A percentile compares a stretch with the other conserved stretches of the same genome.
Conservation (phyloP, 2,329 filamentous ascomycete genomes). For the Pseudofabraea citricarpa region DNA sequence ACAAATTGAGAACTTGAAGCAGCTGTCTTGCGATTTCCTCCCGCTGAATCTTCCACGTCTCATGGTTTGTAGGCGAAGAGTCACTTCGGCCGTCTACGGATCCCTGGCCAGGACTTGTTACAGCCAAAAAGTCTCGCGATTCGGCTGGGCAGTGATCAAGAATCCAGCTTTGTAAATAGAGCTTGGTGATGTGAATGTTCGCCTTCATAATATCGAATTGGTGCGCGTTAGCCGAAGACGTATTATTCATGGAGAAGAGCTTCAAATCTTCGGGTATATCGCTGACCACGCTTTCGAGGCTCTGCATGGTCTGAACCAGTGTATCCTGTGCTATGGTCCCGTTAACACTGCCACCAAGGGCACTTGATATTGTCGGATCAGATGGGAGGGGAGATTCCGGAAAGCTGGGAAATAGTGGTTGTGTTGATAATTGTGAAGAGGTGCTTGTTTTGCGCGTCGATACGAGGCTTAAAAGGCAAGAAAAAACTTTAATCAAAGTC, state of each 20-base stretch:
- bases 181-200: conserved; percentile 21
- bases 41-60: neutral
- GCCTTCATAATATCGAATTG: conserved; percentile 21
- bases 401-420: neutral
- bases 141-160: conserved; percentile 12
- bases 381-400: neutral
- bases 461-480: conserved; percentile 10
- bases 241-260: neutral
- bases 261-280: neutral
- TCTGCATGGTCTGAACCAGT: neutral
- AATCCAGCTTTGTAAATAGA: conserved; percentile 20
- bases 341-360: neutral
- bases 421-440: neutral
- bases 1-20: conserved; percentile 11
- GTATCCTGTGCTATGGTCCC: neutral
- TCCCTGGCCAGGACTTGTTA: neutral
- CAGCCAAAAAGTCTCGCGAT: too few species aligned
- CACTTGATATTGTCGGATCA: neutral
- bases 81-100: conserved; percentile 2
- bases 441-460: neutral
- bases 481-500: conserved; percentile 16
- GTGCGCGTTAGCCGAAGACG: neutral
- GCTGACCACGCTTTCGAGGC: neutral
- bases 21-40: conserved; percentile 10
- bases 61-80: neutral